A percentile compares a stretch with the other conserved stretches of the same genome.
Conservation (phyloP, 441 rosid species). For the Pelargonium cotyledonis region DNA sequence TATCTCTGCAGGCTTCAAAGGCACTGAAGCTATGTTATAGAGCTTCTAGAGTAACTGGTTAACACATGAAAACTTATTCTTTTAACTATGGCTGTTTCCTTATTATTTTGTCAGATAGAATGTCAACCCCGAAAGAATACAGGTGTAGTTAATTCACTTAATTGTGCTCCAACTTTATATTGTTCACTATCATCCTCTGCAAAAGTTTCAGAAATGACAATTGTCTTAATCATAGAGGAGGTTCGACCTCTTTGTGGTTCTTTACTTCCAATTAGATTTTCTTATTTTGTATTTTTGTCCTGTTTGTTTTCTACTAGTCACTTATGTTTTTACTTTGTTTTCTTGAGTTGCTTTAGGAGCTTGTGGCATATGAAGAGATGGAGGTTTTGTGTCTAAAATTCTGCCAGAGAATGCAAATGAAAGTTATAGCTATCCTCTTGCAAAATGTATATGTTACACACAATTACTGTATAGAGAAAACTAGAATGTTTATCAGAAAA, state of each 20-base stretch:
- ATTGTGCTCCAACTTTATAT: conserved; percentile 42
- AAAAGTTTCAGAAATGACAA: conserved; percentile 35
- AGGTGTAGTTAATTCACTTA: conserved; percentile 33
- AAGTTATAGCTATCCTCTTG: conserved; percentile 53
- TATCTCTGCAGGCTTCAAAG: too few species aligned
- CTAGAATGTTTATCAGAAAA: conserved; percentile 59
- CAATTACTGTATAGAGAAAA: conserved; percentile 38
- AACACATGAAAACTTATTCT: conserved; percentile 22
- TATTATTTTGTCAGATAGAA: conserved; percentile 50
- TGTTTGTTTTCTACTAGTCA: not conserved
- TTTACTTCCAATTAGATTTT: conserved; percentile 1
- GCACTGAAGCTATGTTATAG: too few species aligned
- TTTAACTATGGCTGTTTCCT: conserved; percentile 18
- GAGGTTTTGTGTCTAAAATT: conserved; percentile 38
- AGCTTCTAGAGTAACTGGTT: conserved; percentile 9
- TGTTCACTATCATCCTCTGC: conserved; percentile 44
- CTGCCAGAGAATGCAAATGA: conserved; percentile 45
- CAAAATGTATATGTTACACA: conserved; percentile 37
- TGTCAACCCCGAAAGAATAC: conserved; percentile 37
- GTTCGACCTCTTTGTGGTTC: conserved; percentile 33
- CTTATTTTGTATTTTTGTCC: not conserved
- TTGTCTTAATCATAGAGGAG: conserved; percentile 75
- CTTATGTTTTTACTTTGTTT: conserved; percentile 8
- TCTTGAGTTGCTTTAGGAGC: conserved; percentile 46
- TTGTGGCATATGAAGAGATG: conserved; percentile 61